phyloP scores from a whole-genome alignment of 1,139 yeast species.

The Lodderomyces jiufengensis region DNA sequence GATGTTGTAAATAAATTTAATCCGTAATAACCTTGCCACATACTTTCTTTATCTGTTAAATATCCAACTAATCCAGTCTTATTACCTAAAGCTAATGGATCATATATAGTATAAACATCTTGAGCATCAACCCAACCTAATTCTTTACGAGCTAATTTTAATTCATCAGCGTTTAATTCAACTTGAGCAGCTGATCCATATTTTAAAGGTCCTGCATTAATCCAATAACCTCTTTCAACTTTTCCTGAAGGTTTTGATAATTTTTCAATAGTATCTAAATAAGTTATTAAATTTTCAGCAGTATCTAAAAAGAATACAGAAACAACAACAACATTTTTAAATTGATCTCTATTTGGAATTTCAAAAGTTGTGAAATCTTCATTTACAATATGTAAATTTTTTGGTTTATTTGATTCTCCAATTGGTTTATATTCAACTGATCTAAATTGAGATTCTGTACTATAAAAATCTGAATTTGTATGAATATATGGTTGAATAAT shows the following conservation, averaged over 20 bases:
- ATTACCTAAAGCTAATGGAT: constrained; percentile 19
- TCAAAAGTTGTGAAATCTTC: constrained; percentile 65
- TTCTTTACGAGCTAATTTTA: constrained; percentile 43
- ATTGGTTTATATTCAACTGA: constrained; percentile 33
- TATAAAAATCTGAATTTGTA: constrained; percentile 65
- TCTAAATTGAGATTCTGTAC: constrained; percentile 51
- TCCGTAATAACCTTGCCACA: constrained; percentile 80
- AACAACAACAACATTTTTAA: constrained; percentile 55
- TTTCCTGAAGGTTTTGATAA: constrained; percentile 37
- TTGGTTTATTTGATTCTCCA: constrained; percentile 30
- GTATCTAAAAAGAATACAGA: constrained; percentile 82
- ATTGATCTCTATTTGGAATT: constrained; percentile 21
- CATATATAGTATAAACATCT: constrained; percentile 9
- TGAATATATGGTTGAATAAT: constrained; percentile 65
- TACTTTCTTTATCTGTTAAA: constrained; percentile 57
- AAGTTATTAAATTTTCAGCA: constrained; percentile 75
- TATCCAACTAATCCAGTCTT: constrained; percentile 39
- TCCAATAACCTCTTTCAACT: constrained; percentile 59
- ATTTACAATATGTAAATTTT: constrained; percentile 46
- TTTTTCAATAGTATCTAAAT: constrained; percentile 57
- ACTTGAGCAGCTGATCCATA: constrained; percentile 85
- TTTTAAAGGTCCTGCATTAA: constrained; percentile 82
- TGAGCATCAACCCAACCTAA: constrained; percentile 63
- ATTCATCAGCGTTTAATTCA: constrained; percentile 66
- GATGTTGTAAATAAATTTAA: constrained; percentile 46